phyloP scores from a whole-genome alignment of 768 basidiomycete genomes.

The Mycena maculata region DNA sequence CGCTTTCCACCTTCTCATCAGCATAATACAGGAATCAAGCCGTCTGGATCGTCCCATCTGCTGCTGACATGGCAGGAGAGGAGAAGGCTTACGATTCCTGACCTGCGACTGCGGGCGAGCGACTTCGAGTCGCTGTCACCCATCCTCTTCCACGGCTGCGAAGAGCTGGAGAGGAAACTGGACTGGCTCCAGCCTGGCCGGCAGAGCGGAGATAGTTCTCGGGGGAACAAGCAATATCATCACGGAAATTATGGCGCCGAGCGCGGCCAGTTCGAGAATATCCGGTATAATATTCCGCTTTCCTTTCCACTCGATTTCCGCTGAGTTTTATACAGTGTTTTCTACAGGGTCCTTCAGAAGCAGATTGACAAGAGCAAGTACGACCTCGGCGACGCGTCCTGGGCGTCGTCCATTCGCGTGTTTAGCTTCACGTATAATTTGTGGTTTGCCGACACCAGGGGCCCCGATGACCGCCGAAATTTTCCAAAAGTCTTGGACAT shows the following conservation, averaged over 20 bases:
- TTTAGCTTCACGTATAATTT: constrained; percentile 21
- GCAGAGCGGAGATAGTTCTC: constrained; percentile 12
- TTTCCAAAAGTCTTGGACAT: constrained; percentile 19
- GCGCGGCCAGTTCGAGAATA: constrained; percentile 28
- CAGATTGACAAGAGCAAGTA: not conserved
- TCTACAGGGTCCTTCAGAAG: constrained; percentile 15
- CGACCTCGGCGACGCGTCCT: constrained; percentile 3
- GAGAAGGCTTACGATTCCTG: not conserved
- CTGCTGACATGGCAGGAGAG: constrained; percentile 4
- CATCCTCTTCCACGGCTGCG: constrained; percentile 12
- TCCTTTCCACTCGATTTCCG: not conserved
- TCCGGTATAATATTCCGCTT: constrained; percentile 7
- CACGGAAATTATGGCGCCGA: not conserved
- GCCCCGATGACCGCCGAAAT: not conserved
- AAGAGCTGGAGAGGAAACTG: constrained; percentile 20
- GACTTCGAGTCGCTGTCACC: constrained; percentile 33
- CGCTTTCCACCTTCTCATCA: not conserved
- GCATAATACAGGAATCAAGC: constrained; percentile 21
- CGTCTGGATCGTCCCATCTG: constrained; percentile 25
- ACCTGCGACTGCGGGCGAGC: not conserved
- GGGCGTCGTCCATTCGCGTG: constrained; percentile 14
- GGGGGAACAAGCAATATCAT: constrained; percentile 21
- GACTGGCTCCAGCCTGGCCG: not conserved
- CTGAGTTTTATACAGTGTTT: not conserved
- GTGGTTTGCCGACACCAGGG: constrained; percentile 7